A percentile compares a stretch with the other conserved stretches of the same genome.
These are phyloP conservation scores for Iberis amara DNA, from an alignment of 441 rosid genomes.

Conservation along the genomic window DNA sequence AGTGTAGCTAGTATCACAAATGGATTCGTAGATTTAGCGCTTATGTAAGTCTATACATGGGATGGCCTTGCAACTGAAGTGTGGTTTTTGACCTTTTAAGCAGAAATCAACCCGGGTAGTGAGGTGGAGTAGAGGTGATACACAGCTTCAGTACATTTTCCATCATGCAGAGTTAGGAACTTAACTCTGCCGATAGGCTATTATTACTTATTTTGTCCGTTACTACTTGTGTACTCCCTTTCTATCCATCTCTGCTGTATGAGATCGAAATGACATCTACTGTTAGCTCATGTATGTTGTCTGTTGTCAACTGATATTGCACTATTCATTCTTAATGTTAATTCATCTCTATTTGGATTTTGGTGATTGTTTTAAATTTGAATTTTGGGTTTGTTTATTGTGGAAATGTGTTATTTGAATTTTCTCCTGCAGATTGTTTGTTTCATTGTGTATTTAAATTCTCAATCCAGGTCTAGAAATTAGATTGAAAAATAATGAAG, in stretches of 20 bases:
- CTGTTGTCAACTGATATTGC: constrained; percentile 3
- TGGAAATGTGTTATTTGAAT: constrained; percentile 14
- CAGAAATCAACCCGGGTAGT: constrained; percentile 30
- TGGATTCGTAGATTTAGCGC: no score
- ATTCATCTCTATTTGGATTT: constrained; percentile 21
- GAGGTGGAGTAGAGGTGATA: constrained; percentile 36
- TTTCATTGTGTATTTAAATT: constrained; percentile 11
- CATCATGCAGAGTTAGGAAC: constrained; percentile 34
- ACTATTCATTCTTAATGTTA: constrained; percentile 4
- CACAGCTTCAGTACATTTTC: constrained; percentile 32
- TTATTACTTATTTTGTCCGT: constrained; percentile 4
- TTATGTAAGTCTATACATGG: constrained; percentile 14
- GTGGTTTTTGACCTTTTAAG: constrained; percentile 23
- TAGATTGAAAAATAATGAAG: constrained; percentile 13
- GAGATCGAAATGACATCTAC: constrained; percentile 21
- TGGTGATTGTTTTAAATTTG: background rate
- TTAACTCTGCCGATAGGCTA: constrained; percentile 29
- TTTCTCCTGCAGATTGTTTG: constrained; percentile 12
- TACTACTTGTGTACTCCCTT: constrained; percentile 18
- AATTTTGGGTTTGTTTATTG: constrained; percentile 3
- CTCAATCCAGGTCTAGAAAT: constrained; percentile 12
- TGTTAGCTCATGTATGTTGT: constrained; percentile 16
- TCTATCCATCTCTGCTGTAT: constrained; percentile 22
- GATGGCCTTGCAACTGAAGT: constrained; percentile 27
- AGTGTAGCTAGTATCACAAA: constrained; percentile 3